A percentile compares a stretch with the other conserved stretches of the same genome.
These are phyloP conservation scores for Fennellomyces sp. DNA, from an alignment of 371 early-diverging fungal species.

Conservation along the genomic window DNA sequence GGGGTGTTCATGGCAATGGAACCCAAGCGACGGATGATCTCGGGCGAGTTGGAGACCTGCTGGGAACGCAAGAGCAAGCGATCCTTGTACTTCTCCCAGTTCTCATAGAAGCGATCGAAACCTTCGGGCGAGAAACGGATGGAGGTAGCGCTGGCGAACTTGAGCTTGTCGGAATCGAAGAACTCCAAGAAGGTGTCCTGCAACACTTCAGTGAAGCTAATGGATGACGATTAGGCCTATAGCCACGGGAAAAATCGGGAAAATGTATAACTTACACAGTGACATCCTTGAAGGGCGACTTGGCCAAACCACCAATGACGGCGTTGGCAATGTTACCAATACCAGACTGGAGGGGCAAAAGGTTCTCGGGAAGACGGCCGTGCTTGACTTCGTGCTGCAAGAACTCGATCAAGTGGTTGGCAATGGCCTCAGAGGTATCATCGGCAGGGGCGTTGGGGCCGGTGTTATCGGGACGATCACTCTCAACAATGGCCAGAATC, in stretches of 20 bases:
- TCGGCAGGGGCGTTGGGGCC: slow-evolving; percentile 48
- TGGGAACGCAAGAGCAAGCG: slow-evolving; percentile 53
- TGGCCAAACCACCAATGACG: slow-evolving; percentile 56
- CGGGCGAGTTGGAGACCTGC: slow-evolving; percentile 58
- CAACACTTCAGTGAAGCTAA: slow-evolving; percentile 52
- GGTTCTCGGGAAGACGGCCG: slow-evolving; percentile 48
- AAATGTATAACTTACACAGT: slow-evolving; percentile 43
- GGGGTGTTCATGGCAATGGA: slow-evolving; percentile 63
- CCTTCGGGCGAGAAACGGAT: slow-evolving; percentile 58
- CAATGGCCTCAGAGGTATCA: slow-evolving; percentile 45
- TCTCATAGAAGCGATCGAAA: slow-evolving; percentile 51
- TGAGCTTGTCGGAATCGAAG: slow-evolving; percentile 53
- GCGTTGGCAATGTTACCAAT: slow-evolving; percentile 62
- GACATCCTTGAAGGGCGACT: slow-evolving; percentile 49
- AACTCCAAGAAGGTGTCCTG: slow-evolving; percentile 58
- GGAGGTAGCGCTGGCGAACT: slow-evolving; percentile 57
- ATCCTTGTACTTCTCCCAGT: slow-evolving; percentile 45
- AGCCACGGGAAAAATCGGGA: not conserved
- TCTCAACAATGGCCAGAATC: slow-evolving; percentile 49
- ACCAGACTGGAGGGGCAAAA: slow-evolving; percentile 56
- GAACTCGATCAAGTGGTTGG: slow-evolving; percentile 52
- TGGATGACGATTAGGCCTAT: not conserved
- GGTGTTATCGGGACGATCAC: slow-evolving; percentile 47
- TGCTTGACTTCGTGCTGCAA: slow-evolving; percentile 51
- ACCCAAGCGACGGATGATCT: slow-evolving; percentile 57